phyloP scores from a whole-genome alignment of 768 basidiomycete genomes.

The Rhodotorula babjevae region DNA sequence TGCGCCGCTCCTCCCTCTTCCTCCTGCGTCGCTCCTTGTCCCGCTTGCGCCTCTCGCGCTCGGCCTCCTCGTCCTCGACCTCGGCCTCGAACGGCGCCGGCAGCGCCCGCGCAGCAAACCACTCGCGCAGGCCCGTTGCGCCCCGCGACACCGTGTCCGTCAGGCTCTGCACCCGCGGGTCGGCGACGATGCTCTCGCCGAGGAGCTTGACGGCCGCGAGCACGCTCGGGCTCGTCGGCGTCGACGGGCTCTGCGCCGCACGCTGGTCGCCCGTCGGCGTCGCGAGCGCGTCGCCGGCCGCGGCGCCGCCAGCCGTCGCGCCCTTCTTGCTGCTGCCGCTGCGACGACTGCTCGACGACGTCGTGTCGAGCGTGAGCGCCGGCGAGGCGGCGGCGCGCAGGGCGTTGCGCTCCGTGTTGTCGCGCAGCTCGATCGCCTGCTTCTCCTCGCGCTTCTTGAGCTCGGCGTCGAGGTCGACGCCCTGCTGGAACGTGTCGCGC shows the following conservation, averaged over 20 bases:
- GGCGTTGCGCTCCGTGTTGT: constrained; percentile 5
- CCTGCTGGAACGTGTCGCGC: constrained; percentile 26
- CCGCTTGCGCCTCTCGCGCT: constrained; percentile 1
- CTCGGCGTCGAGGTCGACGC: constrained; percentile 26
- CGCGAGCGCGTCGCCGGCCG: too few relatives aligned
- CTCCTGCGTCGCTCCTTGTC: background rate
- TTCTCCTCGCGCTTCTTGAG: background rate
- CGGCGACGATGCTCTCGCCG: constrained; percentile 10
- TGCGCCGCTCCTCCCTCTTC: background rate
- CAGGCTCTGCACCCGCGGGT: constrained; percentile 1
- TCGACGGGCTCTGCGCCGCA: background rate
- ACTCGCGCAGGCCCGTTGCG: constrained; percentile 5
- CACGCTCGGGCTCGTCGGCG: constrained; percentile 12
- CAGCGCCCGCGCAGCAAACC: constrained; percentile 3
- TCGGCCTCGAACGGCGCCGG: background rate
- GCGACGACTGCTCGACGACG: background rate
- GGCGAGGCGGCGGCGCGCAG: background rate
- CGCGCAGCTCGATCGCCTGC: constrained; percentile 6
- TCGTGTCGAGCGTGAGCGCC: constrained; percentile 11
- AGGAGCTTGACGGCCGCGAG: constrained; percentile 19
- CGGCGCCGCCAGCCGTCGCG: background rate
- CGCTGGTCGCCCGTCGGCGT: background rate
- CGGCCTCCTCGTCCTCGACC: constrained; percentile 8
- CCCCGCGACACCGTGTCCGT: background rate
- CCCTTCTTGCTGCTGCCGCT: background rate